Evolutionary conservation across 441 rosid species (phyloP), one percentile per base, ranked within the genome.

Genomic region (Codiaeum variegatum): DNA sequence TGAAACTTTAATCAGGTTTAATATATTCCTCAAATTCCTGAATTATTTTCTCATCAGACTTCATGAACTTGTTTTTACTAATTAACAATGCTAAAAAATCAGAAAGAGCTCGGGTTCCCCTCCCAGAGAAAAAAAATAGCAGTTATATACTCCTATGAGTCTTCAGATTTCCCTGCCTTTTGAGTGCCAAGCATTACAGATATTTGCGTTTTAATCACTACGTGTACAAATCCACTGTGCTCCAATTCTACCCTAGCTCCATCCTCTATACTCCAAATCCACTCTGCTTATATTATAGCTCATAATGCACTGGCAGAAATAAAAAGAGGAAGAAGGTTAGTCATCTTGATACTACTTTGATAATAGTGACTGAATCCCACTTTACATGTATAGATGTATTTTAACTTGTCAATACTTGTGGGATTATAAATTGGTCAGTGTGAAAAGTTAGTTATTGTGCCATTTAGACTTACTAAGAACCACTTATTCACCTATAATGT

Each of bases 321-420:
- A 2, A 63, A 12, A 72, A 67, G 2, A 32, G 6, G 15, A 3
- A 32, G n/a, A 59, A 19, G 9, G 26, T 19, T 51, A 6, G 6
- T 38, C 21, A 5, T 55, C 36, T 47, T 34, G 49, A 59, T 58
- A 56, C n/a, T 32, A 55, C 73, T 58, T 69, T 58, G 38, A 66
- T 66, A 18, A 47, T 66, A 15, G 1, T 13, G 19, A 59, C 16
- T 29, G 7, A 29, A 28, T 59, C 38, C 21, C 32, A 58, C 38
- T 29, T 34, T 59, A 29, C 18, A 31, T 18, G 65, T 34, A 34
- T 44, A 9, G 5, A 8, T 9, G 9, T 23, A 62, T 34, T 62
- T 62, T 24, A 38, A 38, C 42, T 8, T 38, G 12, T 59, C 0
- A 8, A 59, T 6, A 13, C 16, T 62, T 8, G 12, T 34, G 46